These are phyloP conservation scores for Crithidia fasciculata DNA, from an alignment of 208 protist genomes.

Conservation along the genomic window DNA sequence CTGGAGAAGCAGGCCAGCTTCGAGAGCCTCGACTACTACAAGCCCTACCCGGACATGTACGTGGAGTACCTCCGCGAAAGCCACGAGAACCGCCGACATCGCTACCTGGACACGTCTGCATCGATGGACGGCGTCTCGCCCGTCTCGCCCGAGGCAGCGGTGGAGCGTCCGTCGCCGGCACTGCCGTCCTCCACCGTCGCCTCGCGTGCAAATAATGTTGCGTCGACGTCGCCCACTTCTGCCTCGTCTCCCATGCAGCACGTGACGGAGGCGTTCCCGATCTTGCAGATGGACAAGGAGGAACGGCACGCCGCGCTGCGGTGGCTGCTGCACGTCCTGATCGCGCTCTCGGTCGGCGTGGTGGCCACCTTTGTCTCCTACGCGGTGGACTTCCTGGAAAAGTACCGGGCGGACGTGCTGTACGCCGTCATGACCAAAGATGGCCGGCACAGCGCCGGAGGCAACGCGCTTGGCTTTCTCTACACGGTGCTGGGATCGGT, in stretches of 20 bases:
- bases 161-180: neutral
- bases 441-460: conserved; percentile 24
- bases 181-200: neutral
- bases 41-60: conserved; percentile 84
- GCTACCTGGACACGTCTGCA: conserved; percentile 8
- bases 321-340: conserved; percentile 86
- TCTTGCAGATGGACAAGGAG: conserved; percentile 48
- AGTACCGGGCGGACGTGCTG: conserved; percentile 52
- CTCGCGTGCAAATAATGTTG: neutral
- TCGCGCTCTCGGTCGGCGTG: conserved; percentile 81
- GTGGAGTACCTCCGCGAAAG: conserved; percentile 68
- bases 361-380: conserved; percentile 77
- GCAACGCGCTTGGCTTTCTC: conserved; percentile 47
- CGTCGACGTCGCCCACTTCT: neutral
- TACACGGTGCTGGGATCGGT: conserved; percentile 57
- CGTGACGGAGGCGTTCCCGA: conserved; percentile 20
- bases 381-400: conserved; percentile 67
- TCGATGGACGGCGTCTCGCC: conserved; percentile 7
- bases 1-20: conserved; percentile 69
- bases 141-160: conserved; percentile 14
- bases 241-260: conserved; percentile 13
- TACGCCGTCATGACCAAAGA: conserved; percentile 36
- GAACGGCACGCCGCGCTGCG: conserved; percentile 69
- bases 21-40: conserved; percentile 89
- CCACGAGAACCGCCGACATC: conserved; percentile 17